Percentiles rank a stretch among this genome's conserved stretches.
Evolutionary conservation across 2,329 filamentous ascomycete genomes (phyloP).

Genomic region (Scedosporium aurantiacum): DNA sequence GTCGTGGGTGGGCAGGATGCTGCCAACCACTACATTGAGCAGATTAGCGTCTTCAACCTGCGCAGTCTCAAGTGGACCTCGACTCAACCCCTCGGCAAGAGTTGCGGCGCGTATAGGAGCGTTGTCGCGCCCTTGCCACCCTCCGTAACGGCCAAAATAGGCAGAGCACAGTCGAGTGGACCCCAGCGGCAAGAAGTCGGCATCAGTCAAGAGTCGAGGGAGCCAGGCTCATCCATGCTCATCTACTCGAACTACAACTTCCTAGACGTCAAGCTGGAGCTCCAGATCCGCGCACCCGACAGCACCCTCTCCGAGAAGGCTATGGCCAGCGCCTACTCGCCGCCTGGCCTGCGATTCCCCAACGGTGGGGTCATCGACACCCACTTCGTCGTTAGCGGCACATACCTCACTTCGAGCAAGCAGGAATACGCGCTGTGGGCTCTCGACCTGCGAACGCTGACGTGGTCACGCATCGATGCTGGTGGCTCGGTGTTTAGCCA

Average conservation of each 20-base stretch:
- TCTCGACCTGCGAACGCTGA: conserved; percentile 74
- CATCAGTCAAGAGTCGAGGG: conserved; percentile 43
- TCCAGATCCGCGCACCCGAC: conserved; percentile 78
- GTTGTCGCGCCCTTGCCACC: conserved; percentile 77
- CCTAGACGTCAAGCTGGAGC: conserved; percentile 86
- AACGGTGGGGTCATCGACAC: conserved; percentile 94
- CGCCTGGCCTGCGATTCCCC: conserved; percentile 85
- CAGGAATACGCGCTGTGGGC: conserved; percentile 98
- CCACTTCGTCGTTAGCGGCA: conserved; percentile 94
- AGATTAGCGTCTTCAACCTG: conserved; percentile 96
- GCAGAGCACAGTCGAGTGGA: conserved; percentile 39
- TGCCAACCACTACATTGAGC: conserved; percentile 97
- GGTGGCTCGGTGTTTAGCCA: conserved; percentile 90
- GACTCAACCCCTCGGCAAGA: conserved; percentile 76
- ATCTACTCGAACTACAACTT: conserved; percentile 99
- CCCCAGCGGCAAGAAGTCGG: conserved; percentile 30
- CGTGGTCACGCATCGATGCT: conserved; percentile 92
- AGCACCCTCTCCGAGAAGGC: conserved; percentile 75
- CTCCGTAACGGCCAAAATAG: conserved; percentile 53
- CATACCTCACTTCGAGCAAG: conserved; percentile 93
- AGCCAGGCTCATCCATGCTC: conserved; percentile 65
- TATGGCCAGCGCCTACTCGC: conserved; percentile 79
- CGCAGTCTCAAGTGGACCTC: conserved; percentile 92
- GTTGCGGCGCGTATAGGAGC: conserved; percentile 91
- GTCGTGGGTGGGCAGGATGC: conserved; percentile 94